Base-by-base conservation (phyloP, 352 stramenopile genomes). In the Phytopythium sindhum region DNA sequence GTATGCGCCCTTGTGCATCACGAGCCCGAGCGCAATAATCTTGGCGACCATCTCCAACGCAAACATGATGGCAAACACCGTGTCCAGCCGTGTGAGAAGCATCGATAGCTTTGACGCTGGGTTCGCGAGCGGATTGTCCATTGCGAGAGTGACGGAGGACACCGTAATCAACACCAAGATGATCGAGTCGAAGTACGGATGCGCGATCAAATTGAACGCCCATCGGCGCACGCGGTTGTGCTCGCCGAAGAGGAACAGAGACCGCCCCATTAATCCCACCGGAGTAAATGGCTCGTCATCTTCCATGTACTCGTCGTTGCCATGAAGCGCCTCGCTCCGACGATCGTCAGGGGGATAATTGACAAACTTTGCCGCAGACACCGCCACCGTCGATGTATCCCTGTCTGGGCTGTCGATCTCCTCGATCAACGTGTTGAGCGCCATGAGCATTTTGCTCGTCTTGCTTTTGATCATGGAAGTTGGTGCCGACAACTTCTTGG, bases 31-130 rank as follows among this genome's bases (percentile, higher is more conserved):
- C 1, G 93, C 86, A 21, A 97, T 63, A 56, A 97, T 85, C 68
- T 98, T 98, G 44, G 96, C 69, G 17, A 90, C 62, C 85, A 97
- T 96, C 75, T 98, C 93, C 1, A 90, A 12, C 11, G 77, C 70
- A 41, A 98, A 98, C 17, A 98, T 60, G 1, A 88, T 65, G 0
- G 87, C 86, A 57, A 97, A 78, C 1, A 75, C 68, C 23, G 83
- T 89, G 64, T 98, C 91, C 64, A 91, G 60, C 10, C 72, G 63
- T 48, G 78, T 75, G 15, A 98, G 61, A 4, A 80, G 68, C 2
- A 51, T 60, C 10, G 77, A 71, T 3, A 88, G 56, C 0, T 24
- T 33, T 3, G 76, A 85, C 19, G 79, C 51, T 0, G 86, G 83
- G 31, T 97, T 69, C 0, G 70, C 60, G 0, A 97, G 74, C 9